Conservation (phyloP, 2,329 filamentous ascomycete genomes). For the Huntiella decipiens region DNA sequence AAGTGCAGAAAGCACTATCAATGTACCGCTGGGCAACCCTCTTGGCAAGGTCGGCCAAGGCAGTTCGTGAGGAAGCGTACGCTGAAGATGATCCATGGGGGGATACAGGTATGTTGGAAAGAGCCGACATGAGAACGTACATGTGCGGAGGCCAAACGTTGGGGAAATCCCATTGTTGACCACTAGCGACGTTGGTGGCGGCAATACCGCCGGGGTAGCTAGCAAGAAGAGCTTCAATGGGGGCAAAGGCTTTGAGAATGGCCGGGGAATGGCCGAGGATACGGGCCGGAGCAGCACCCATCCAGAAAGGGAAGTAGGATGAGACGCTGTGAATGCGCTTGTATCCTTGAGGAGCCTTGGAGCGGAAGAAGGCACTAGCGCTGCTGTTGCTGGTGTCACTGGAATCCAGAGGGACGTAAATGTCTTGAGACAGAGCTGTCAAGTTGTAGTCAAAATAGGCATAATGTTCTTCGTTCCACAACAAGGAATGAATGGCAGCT, state of each 20-base stretch:
- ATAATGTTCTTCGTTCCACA: constrained; percentile 45
- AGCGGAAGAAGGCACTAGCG: constrained; percentile 16
- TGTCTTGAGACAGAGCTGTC: constrained; percentile 35
- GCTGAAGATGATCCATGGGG: background rate
- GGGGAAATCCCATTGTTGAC: constrained; percentile 52
- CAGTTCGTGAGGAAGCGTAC: constrained; percentile 34
- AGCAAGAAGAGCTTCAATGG: constrained; percentile 33
- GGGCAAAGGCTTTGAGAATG: constrained; percentile 33
- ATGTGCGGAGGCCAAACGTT: constrained; percentile 52
- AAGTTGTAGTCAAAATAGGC: constrained; percentile 54
- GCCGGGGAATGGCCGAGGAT: constrained; percentile 40
- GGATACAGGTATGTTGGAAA: constrained; percentile 32
- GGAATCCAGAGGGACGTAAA: constrained; percentile 23
- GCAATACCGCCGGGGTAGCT: constrained; percentile 36
- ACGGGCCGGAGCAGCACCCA: constrained; percentile 37
- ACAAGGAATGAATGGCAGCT: constrained; percentile 40
- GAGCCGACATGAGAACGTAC: constrained; percentile 42
- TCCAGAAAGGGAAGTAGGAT: constrained; percentile 53
- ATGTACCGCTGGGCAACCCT: constrained; percentile 45
- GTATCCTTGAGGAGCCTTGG: constrained; percentile 30
- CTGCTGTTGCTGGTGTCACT: constrained; percentile 2
- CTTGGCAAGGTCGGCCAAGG: constrained; percentile 36
- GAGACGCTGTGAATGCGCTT: constrained; percentile 39
- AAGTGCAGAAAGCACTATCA: constrained; percentile 50
- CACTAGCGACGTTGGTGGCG: constrained; percentile 40